Conservation (phyloP, 2,329 filamentous ascomycete species). For the Neofusicoccum cordaticola region DNA sequence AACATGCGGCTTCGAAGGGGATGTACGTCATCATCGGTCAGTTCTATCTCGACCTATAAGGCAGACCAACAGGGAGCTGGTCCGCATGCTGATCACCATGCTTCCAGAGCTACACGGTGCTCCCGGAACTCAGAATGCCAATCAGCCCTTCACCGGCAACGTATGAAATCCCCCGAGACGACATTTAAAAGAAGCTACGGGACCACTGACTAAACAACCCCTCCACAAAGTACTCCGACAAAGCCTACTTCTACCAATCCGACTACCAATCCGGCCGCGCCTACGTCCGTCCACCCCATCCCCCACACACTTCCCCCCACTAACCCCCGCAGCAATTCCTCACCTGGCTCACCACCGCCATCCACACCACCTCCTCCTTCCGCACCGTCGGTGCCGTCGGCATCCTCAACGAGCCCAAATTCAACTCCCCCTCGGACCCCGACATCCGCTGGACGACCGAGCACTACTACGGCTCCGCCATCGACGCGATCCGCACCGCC, state of each 20-base stretch:
- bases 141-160: conserved; percentile 50
- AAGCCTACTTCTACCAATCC: conserved; percentile 53
- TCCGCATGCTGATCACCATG: background rate
- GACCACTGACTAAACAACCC: too few species aligned
- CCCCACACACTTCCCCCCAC: background rate
- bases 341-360: conserved; percentile 53
- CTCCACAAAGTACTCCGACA: conserved; percentile 29
- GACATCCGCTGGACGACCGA: background rate
- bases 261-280: conserved; percentile 57
- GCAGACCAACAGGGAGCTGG: too few species aligned
- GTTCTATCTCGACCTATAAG: background rate
- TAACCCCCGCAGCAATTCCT: conserved; percentile 43
- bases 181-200: too few species aligned
- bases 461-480: conserved; percentile 50
- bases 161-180: conserved; percentile 19
- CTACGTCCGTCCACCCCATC: conserved; percentile 14
- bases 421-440: conserved; percentile 5
- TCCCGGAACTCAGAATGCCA: conserved; percentile 48
- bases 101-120: conserved; percentile 41
- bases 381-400: conserved; percentile 59
- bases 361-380: conserved; percentile 50
- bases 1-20: conserved; percentile 48
- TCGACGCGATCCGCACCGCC: conserved; percentile 45
- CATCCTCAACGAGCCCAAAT: conserved; percentile 56
- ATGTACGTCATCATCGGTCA: conserved; percentile 51